phyloP scores from a whole-genome alignment of 768 basidiomycete genomes.

The Scleroderma citrinum region DNA sequence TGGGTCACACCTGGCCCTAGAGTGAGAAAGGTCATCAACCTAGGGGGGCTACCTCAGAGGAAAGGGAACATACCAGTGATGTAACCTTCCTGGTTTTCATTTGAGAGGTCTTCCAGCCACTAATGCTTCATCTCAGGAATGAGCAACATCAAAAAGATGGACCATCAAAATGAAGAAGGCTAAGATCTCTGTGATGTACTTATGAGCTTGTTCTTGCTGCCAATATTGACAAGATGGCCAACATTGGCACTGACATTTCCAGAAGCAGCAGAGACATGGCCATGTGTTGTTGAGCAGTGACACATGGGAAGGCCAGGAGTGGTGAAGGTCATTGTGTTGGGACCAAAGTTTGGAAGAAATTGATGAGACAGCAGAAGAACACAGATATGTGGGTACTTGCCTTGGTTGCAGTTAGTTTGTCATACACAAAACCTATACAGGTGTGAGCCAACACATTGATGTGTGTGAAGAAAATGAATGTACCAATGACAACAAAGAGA shows the following conservation, averaged over 20 bases:
- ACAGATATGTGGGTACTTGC: constrained; percentile 42
- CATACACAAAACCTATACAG: constrained; percentile 56
- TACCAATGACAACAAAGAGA: constrained; percentile 67
- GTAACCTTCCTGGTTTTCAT: constrained; percentile 63
- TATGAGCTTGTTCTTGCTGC: constrained; percentile 43
- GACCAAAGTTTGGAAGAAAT: too few species aligned
- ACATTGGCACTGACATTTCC: constrained; percentile 83
- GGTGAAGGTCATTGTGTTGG: too few species aligned
- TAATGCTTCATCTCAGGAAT: constrained; percentile 71
- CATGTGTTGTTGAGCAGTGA: too few species aligned
- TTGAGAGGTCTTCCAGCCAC: constrained; percentile 67
- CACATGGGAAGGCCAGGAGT: too few species aligned
- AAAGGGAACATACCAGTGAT: constrained; percentile 31
- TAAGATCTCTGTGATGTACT: constrained; percentile 76
- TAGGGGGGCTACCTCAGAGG: too few species aligned
- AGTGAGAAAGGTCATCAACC: too few species aligned
- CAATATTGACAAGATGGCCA: constrained; percentile 73
- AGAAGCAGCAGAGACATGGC: constrained; percentile 73
- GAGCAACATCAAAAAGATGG: constrained; percentile 71
- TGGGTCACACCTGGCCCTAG: too few species aligned
- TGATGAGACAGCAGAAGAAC: too few species aligned
- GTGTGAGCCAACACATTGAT: not conserved
- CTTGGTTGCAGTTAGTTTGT: constrained; percentile 43
- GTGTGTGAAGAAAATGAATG: constrained; percentile 12
- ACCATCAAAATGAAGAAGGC: constrained; percentile 86